Evolutionary conservation across 169 alveolate genomes (phyloP), one percentile per base, ranked within the genome.

Genomic region (Eimeria sp.): DNA sequence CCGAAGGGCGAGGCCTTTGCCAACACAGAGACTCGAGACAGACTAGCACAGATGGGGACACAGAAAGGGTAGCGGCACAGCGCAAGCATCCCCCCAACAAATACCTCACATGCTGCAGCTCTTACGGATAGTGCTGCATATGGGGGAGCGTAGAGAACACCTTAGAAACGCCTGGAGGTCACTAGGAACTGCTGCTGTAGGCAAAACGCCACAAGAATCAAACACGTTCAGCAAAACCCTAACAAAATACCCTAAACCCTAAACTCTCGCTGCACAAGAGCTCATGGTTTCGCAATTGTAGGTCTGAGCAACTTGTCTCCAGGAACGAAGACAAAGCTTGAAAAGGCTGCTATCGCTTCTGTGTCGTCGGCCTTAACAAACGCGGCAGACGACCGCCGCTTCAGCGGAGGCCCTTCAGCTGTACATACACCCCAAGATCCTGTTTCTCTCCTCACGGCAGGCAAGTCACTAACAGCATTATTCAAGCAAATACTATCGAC

Each of bases 291-390:
- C 11, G 43, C 75, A 65, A 65, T 9, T 34, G 75, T n/a, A 13
- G 43, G 13, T 20, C 43, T 65, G 14, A n/a, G 76, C 27, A 45
- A 5, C 27, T 67, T 67, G 76, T 67, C 76, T 9, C 76, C 76
- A 1, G 76, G 76, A 22, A 67, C 45, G 45, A 67, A 67, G 76
- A 9, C 76, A 75, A 80, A 80, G 7, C 34, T 80, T 27, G 70
- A 80, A 51, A 51, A 80, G 47, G 65, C 89, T 18, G 72, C 1
- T 45, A n/a, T n/a, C 18, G 67, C 67, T 10, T 80, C 72, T 49
- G 67, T 80, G 45, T 80, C 89, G 89, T 80, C 89, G n/a, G 89
- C 89, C 89, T 80, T 80, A 18, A 80, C 22, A 80, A 80, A 80
- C 11, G 72, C 89, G 34, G 70, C 89, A 45, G 89, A 80, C 25